Base-by-base conservation (phyloP, 1,284 basidiomycete species). In the Ganoderma resinaceum region DNA sequence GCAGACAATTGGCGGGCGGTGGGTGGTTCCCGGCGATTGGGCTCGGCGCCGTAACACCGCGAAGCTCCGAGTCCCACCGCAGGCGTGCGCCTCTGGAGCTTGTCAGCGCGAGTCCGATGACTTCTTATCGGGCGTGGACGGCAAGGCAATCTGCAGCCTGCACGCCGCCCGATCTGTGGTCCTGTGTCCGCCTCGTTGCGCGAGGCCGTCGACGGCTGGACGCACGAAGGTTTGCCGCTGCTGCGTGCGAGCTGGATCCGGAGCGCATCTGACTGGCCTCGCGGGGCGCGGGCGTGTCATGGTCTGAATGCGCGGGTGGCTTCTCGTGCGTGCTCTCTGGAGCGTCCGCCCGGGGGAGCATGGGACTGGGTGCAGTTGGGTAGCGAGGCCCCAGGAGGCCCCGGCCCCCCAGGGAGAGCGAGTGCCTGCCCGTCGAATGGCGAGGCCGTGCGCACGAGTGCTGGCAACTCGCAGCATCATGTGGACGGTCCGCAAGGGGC, bases 71-170 rank as follows among this genome's bases (percentile, higher is more conserved):
- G n/a, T n/a, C 67, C 33, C 37, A 53, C 42, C 5, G 63, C 71
- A 70, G 67, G 71, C 67, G 71, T 69, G 14, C 53, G 58, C 58
- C 43, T 46, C n/a, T 43, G 40, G 12, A 4, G 14, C 18, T 18
- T 43, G 46, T 42, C 12, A 20, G 29, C 52, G 33, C 23, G 43
- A 7, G 43, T n/a, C 43, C 18, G 43, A n/a, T 16, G 52, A 55
- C 53, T 70, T 69, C 71, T 70, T 72, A 70, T 72, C 71, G 71
- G 68, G 71, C 71, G 69, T 72, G 68, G 60, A 42, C 68, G 62
- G 58, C 71, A 61, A 72, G 71, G 69, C 69, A 70, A 72, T 72
- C 71, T 72, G 65, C 67, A 69, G 69, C 63, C 71, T 62, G 67
- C 63, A 63, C 68, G 66, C 63, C 69, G 42, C 71, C 71, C 71